Base-by-base conservation (phyloP, 345 rosid genomes). In the Melaleuca quinquenervia region DNA sequence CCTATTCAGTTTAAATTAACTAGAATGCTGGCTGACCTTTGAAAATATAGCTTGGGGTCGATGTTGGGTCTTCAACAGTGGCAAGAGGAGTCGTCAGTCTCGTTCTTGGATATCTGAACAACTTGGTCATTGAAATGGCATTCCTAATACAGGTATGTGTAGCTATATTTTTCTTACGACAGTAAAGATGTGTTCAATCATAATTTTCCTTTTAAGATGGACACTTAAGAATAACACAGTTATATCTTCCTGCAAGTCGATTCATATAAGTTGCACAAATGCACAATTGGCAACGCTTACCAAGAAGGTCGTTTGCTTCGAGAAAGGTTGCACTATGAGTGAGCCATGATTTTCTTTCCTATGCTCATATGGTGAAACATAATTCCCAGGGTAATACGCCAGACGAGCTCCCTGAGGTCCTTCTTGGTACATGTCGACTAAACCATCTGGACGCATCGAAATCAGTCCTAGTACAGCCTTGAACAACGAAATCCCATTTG, bases 61-160 rank as follows among this genome's bases (percentile, higher is more conserved):
- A 98, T 87, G 95, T 95, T 64, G 98, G 98, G 20, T 98, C 99
- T 84, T 98, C 99, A 29, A 93, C 98, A 10, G 94, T 96, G 88
- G 98, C 99, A 74, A 93, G 98, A 84, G 97, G 99, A 5, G 96
- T 95, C 49, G 90, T 91, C 55, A 96, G 91, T 88, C 95, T 98
- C 76, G 96, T 94, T 85, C 94, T 94, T 20, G 98, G 99, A 26
- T 95, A 98, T 84, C 90, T 98, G 26, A 96, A 87, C 94, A 95
- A 93, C 86, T 82, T 96, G 93, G 96, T 96, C 80, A 85, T 95
- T 26, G 99, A 96, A 93, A 90, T 96, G 98, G 99, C 99, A 80
- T 98, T 96, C 91, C 52, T 98, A 89, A 90, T 98, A 87, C 96
- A 98, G 96, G 98, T 94, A 89, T 27, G 27, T 12, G 8, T 84